Base-by-base conservation (phyloP, 306 rosid genomes). In the Rosa chinensis region DNA sequence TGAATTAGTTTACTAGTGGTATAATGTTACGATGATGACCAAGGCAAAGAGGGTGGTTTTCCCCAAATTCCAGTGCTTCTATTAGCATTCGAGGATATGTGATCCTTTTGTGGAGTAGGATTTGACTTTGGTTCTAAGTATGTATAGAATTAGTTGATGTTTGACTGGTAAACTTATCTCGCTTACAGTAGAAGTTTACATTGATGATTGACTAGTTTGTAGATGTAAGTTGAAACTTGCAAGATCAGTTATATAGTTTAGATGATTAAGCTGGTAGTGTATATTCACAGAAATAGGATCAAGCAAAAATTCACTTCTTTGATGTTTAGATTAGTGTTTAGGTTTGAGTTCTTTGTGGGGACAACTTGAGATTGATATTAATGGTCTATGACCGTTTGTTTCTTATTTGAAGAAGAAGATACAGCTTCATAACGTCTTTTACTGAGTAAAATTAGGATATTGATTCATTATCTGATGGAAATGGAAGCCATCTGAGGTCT, bases 391-490 rank as follows among this genome's bases (percentile, higher is more conserved):
- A 21, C 14, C 35, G 2, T 17, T 18, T 56, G 64, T 23, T 25
- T 56, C 69, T 74, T n/a, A 17, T 56, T 23, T 32, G 32, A 75
- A 42, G 68, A 40, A 21, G 1, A 59, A 21, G 42, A 8, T 37
- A 18, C 3, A 53, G 7, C 7, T 25, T 23, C 44, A 61, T 42
- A 1, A 16, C 16, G 8, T 42, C 44, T 75, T 59, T 4, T 25
- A 43, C 4, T 9, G 21, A 75, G 43, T 40, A 48, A 61, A 61
- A 43, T 5, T 23, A 44, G 45, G 47, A 32, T 44, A 11, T 63
- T 47, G 61, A 75, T 75, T 49, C 45, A 10, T 59, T 66, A 44
- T 61, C 20, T 17, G 70, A 44, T 47, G 72, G 61, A 47, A 62
- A 10, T 3, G 14, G 20, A 62, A 44, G 70, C 45, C 72, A 40